Evolutionary conservation across 768 basidiomycete species (phyloP).

Genomic region (Leccinum longicurvipes): DNA sequence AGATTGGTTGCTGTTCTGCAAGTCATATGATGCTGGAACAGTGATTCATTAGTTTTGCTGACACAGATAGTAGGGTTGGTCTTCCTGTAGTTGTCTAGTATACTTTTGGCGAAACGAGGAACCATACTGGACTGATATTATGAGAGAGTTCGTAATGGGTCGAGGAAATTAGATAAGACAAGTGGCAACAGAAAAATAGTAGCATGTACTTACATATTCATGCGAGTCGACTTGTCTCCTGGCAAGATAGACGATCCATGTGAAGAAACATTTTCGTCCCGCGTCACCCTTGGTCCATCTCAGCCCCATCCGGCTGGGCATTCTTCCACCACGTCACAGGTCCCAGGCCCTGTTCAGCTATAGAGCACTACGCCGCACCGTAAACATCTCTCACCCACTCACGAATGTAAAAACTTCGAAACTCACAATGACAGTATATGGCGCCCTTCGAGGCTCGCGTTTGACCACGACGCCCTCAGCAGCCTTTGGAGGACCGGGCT

Average conservation of each 20-base stretch:
- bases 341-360: constrained; percentile 79
- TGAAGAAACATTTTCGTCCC: background rate
- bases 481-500: constrained; percentile 79
- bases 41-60: background rate
- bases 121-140: no score
- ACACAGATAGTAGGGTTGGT: background rate
- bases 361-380: constrained; percentile 60
- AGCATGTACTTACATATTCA: constrained; percentile 2
- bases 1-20: no score
- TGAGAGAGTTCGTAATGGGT: background rate
- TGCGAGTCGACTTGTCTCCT: background rate
- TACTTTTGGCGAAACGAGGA: background rate
- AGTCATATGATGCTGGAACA: no score
- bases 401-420: background rate
- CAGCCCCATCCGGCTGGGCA: constrained; percentile 39
- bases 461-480: constrained; percentile 62
- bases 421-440: constrained; percentile 70
- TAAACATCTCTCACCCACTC: background rate
- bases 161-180: background rate
- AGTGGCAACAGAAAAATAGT: background rate
- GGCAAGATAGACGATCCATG: background rate
- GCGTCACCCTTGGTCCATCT: constrained; percentile 38
- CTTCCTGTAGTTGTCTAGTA: background rate
- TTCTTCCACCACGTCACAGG: constrained; percentile 74
- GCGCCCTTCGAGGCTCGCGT: constrained; percentile 48